These are phyloP conservation scores for Falciphora oryzae DNA, from an alignment of 2,329 filamentous ascomycete genomes.

Conservation along the genomic window DNA sequence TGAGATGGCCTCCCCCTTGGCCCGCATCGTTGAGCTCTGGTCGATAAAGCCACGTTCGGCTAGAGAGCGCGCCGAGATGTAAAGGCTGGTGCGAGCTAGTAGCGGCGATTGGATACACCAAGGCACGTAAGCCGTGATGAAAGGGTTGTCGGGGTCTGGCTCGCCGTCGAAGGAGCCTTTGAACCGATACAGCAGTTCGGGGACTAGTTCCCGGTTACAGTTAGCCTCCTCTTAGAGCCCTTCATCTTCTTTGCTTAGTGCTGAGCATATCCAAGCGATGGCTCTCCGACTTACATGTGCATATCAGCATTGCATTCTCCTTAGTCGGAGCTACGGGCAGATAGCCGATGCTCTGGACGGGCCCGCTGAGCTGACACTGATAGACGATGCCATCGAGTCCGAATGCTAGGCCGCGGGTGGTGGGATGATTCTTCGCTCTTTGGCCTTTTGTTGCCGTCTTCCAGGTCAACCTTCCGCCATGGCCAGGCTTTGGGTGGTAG, in stretches of 20 bases:
- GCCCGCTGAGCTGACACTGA: constrained; percentile 16
- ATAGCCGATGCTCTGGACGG: constrained; percentile 14
- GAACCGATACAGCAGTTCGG: constrained; percentile 40
- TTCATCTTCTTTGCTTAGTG: background rate
- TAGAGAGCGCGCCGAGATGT: constrained; percentile 40
- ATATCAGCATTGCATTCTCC: constrained; percentile 18
- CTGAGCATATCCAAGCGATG: background rate
- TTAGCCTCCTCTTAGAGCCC: background rate
- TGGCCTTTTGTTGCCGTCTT: background rate
- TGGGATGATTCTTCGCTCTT: too few relatives aligned
- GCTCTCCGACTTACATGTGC: constrained; percentile 15
- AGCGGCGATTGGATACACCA: constrained; percentile 39
- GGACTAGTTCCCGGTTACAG: constrained; percentile 24
- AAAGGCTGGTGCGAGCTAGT: constrained; percentile 38
- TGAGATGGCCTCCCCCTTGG: constrained; percentile 34
- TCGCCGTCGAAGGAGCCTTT: constrained; percentile 41
- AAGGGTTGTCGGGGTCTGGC: constrained; percentile 34
- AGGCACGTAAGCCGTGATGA: constrained; percentile 38
- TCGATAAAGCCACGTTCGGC: constrained; percentile 37
- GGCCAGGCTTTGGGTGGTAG: background rate
- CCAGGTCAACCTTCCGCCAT: background rate
- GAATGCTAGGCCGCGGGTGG: constrained; percentile 10
- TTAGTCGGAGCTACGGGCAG: constrained; percentile 17
- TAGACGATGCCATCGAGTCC: constrained; percentile 13
- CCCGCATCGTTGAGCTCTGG: constrained; percentile 31